Base-by-base conservation (phyloP, 805 yeast genomes). In the Lachancea fermentati region DNA sequence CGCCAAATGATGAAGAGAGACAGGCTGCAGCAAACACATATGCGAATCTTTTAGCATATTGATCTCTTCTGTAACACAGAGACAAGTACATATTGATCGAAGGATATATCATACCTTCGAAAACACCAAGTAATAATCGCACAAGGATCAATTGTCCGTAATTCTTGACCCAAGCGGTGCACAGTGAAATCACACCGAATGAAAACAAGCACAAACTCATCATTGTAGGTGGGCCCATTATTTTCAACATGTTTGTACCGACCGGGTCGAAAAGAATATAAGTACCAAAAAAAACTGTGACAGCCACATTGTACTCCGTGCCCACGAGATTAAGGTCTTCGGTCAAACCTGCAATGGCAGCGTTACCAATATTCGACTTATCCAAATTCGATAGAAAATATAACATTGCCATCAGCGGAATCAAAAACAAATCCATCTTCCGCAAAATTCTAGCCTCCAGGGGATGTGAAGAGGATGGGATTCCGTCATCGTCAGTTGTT, bases 311-410 rank as follows among this genome's bases (percentile, higher is more conserved):
- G 48, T 63, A 73, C 46, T 73, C 68, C 16, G 52, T 57, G 1
- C 63, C 65, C 2, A 57, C 49, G 18, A 74, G 52, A 5, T 63
- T 60, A 14, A 74, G 42, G 39, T 66, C 72, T 19, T 61, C 60
- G 0, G 65, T 55, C 45, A 76, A 47, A 3, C 82, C 81, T 11
- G 78, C 80, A 2, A 73, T 65, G 31, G 67, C 67, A 7, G 81
- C 81, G 51, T 77, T 77, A 48, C 81, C 81, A 39, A 77, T 73
- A 51, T 76, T 76, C 11, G 79, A 72, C 44, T 75, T 67, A 55
- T 77, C 82, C 41, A 77, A 57, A 35, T 67, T 65, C 3, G 77
- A 68, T 33, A 71, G 58, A 41, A 74, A 66, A 51, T 72, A 74
- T 32, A 69, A 55, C 15, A 66, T 42, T 6, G 68, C 56, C 41